Percentiles rank a stretch among this genome's conserved stretches.
phyloP scores from a whole-genome alignment of 208 protist species.

The Wallacemonas collosoma region DNA sequence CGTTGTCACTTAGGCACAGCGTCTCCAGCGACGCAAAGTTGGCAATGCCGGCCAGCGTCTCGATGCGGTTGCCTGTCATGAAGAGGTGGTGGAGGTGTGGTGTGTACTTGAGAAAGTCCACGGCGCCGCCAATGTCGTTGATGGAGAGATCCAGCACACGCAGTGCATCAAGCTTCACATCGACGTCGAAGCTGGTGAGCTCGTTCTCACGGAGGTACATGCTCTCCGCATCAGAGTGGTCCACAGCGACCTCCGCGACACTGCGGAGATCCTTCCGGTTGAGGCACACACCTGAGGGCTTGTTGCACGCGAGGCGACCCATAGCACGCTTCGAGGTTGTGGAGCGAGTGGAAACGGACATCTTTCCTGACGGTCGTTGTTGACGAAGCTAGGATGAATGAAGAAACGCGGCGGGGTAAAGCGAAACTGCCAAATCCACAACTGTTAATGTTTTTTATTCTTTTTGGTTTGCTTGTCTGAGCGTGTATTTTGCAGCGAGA shows the following conservation, averaged over 20 bases:
- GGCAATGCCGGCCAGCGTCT: constrained; percentile 79
- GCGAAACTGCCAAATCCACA: background rate
- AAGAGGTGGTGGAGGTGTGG: constrained; percentile 91
- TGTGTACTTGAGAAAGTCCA: constrained; percentile 82
- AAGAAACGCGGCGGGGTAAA: background rate
- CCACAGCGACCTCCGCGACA: constrained; percentile 70
- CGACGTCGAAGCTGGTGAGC: constrained; percentile 83
- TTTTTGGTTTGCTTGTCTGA: constrained; percentile 4
- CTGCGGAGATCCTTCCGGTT: constrained; percentile 88
- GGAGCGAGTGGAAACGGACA: constrained; percentile 19
- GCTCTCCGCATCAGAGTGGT: constrained; percentile 85
- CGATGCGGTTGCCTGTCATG: constrained; percentile 93
- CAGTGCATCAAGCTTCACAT: constrained; percentile 81
- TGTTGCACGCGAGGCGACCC: constrained; percentile 52
- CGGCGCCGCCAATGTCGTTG: constrained; percentile 86
- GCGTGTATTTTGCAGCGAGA: background rate
- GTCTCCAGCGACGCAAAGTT: constrained; percentile 86
- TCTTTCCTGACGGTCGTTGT: background rate
- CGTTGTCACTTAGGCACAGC: constrained; percentile 92
- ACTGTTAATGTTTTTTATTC: background rate
- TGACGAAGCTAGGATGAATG: background rate
- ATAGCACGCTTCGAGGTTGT: constrained; percentile 41
- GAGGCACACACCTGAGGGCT: constrained; percentile 71
- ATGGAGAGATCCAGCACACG: constrained; percentile 92
- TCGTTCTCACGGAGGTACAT: constrained; percentile 94